Conservation (phyloP, 768 basidiomycete genomes). For the Russula olivacea region DNA sequence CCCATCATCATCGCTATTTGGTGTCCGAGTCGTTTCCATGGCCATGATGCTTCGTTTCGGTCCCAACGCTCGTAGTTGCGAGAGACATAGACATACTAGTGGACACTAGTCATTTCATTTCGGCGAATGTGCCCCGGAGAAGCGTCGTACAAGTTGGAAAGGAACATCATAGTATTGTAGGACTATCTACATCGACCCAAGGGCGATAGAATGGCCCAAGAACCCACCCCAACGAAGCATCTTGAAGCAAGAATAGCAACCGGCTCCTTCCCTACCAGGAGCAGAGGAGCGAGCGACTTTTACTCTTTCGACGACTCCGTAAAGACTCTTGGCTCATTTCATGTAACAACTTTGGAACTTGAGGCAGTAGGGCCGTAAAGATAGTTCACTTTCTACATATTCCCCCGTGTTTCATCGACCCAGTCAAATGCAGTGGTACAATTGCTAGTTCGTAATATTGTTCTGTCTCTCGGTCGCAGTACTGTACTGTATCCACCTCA, state of each 20-base stretch:
- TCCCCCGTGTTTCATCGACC: not conserved
- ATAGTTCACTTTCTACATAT: not conserved
- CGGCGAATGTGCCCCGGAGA: slow-evolving; percentile 6
- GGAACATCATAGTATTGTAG: not conserved
- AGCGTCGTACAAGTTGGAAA: not conserved
- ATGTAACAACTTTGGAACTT: too few species aligned
- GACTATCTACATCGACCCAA: not conserved
- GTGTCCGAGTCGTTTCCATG: not conserved
- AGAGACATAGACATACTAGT: not conserved
- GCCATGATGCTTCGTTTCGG: not conserved
- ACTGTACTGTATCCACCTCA: slow-evolving; percentile 10
- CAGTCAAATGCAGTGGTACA: slow-evolving; percentile 1
- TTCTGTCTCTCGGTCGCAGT: not conserved
- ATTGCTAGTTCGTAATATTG: not conserved
- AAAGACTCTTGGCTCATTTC: not conserved
- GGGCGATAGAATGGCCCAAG: slow-evolving; percentile 1
- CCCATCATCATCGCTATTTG: too few species aligned
- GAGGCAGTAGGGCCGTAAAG: not conserved
- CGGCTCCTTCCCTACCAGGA: not conserved
- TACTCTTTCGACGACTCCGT: not conserved
- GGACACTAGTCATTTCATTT: not conserved
- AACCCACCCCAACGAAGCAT: not conserved
- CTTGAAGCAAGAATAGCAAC: not conserved
- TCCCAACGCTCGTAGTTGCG: not conserved
- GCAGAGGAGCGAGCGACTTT: not conserved